Percentiles rank a stretch among this genome's conserved stretches.
Evolutionary conservation across 306 rosid species (phyloP).

Genomic region (Cucurbita argyrosperma): DNA sequence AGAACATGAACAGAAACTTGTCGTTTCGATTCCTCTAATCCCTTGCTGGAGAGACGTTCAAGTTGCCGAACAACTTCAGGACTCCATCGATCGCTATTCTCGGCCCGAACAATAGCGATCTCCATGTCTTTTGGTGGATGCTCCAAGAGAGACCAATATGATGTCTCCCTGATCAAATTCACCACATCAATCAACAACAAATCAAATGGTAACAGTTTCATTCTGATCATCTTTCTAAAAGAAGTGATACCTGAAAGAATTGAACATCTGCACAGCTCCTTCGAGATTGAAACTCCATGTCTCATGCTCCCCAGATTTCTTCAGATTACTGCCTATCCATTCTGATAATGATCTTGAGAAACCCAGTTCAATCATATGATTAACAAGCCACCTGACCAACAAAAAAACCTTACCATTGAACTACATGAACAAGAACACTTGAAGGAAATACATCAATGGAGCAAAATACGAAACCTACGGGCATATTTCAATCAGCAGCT

Average conservation of each 20-base stretch:
- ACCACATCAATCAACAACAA: neutral
- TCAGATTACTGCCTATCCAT: constrained; percentile 85
- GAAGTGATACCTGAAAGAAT: constrained; percentile 53
- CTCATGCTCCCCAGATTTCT: constrained; percentile 65
- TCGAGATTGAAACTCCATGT: constrained; percentile 78
- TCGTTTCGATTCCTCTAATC: constrained; percentile 34
- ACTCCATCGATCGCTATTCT: constrained; percentile 81
- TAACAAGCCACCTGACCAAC: constrained; percentile 82
- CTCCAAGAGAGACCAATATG: constrained; percentile 66
- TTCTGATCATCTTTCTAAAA: no score
- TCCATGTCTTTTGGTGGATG: constrained; percentile 63
- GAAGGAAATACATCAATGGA: neutral
- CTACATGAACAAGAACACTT: neutral
- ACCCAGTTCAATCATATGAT: constrained; percentile 72
- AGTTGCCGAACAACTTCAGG: constrained; percentile 34
- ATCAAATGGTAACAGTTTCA: no score
- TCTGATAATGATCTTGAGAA: constrained; percentile 71
- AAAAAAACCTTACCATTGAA: neutral
- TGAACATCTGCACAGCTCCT: constrained; percentile 68
- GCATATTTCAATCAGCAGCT: neutral
- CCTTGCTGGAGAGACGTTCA: constrained; percentile 28
- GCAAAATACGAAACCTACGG: neutral
- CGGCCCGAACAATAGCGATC: constrained; percentile 62
- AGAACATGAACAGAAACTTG: constrained; percentile 48
- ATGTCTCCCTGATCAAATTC: constrained; percentile 39